Percentiles rank a stretch among this genome's conserved stretches.
Evolutionary conservation across 1,139 yeast genomes (phyloP).

Genomic region (Dujonia santamariae): DNA sequence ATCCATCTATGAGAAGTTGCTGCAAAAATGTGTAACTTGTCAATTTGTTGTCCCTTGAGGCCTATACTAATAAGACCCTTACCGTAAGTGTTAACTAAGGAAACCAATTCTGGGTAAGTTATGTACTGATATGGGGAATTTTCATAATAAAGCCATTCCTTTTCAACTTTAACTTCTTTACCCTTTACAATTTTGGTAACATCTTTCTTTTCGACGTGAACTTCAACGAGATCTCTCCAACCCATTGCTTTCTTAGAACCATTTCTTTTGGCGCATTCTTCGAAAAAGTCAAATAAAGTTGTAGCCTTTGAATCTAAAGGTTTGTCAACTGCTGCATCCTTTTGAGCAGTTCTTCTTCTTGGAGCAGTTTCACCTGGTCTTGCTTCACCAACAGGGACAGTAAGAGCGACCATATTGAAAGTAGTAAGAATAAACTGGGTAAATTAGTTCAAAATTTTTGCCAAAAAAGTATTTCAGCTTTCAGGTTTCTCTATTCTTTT

Average conservation of each 20-base stretch:
- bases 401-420: slow-evolving; percentile 29
- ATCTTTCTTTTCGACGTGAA: slow-evolving; percentile 73
- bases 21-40: slow-evolving; percentile 80
- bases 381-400: slow-evolving; percentile 78
- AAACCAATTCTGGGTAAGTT: slow-evolving; percentile 56
- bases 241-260: slow-evolving; percentile 64
- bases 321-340: slow-evolving; percentile 51
- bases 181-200: slow-evolving; percentile 80
- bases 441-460: too few relatives aligned
- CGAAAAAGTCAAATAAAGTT: slow-evolving; percentile 68
- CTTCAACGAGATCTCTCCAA: slow-evolving; percentile 71
- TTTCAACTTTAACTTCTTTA: slow-evolving; percentile 63
- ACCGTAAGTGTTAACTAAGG: slow-evolving; percentile 55
- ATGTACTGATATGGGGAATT: slow-evolving; percentile 67
- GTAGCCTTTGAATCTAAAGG: slow-evolving; percentile 59
- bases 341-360: slow-evolving; percentile 67
- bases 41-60: slow-evolving; percentile 56
- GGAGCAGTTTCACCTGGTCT: slow-evolving; percentile 89
- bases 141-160: slow-evolving; percentile 87
- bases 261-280: slow-evolving; percentile 60
- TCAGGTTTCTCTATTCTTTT: background rate
- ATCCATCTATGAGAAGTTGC: slow-evolving; percentile 86
- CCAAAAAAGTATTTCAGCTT: background rate
- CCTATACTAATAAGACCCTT: slow-evolving; percentile 78
- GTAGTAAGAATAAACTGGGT: background rate